Base-by-base conservation (phyloP, 192 early-diverging fungal genomes). In the Linnemannia elongata region DNA sequence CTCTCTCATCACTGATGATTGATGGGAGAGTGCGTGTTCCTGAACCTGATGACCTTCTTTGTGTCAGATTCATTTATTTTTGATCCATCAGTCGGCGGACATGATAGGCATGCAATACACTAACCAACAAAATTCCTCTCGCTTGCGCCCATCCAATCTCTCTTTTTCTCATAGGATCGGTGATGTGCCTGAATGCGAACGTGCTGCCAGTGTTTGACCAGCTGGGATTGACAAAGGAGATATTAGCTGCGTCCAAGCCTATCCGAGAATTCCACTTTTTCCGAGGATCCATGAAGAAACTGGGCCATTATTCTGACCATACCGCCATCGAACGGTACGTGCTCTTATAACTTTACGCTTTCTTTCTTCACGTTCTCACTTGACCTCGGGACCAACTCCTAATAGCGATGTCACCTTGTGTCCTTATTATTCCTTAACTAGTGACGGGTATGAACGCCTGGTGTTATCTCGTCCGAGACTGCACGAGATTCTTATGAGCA, bases 391-490 rank as follows among this genome's bases (percentile, higher is more conserved):
- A 30, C 2, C 27, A 73, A 30, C 24, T 22, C 9, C n/a, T 4
- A 22, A 12, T 27, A 22, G 3, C 17, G 15, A 30, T 33, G 13
- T 15, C 9, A 17, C 13, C 4, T 66, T 30, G 0, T 15, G 10
- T 30, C 27, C 35, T 57, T 27, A 10, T 30, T 66, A 3, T 73
- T 73, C 27, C 1, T 15, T 0, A 27, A 42, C 36, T 41, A 81
- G 79, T 13, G n/a, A 36, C 3, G 79, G 79, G 12, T 81, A 81
- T 60, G 79, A 81, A 8, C 68, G 49, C 45, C 42, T 75, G 5
- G 49, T 81, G 7, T 42, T 81, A 12, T 39, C 79, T 10, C 36
- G 79, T 24, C 41, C 36, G 69, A 75, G 74, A 8, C 79, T 81
- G 24, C 74, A 68, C 38, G 60, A 75, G 38, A n/a, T 81, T 6